Percentiles rank a stretch among this genome's conserved stretches.
phyloP scores from a whole-genome alignment of 2,329 filamentous ascomycete genomes.

The Cladophialophora bantiana region DNA sequence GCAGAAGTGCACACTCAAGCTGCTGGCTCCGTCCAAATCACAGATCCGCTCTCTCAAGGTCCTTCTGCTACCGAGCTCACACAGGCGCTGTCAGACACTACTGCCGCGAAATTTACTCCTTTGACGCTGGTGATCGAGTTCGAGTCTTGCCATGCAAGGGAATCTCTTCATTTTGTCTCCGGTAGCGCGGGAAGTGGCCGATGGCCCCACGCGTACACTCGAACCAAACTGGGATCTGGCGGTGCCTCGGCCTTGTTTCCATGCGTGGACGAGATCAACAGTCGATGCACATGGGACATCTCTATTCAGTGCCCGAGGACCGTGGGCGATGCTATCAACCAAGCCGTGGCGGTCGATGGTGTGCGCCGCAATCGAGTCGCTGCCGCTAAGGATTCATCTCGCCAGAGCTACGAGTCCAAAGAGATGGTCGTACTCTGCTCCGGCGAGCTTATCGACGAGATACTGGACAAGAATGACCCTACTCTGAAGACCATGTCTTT shows the following conservation, averaged over 20 bases:
- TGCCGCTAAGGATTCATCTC: slow-evolving; percentile 25
- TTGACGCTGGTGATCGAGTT: slow-evolving; percentile 77
- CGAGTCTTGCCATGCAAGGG: slow-evolving; percentile 73
- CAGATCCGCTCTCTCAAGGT: slow-evolving; percentile 42
- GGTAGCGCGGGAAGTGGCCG: slow-evolving; percentile 78
- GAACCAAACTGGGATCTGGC: slow-evolving; percentile 78
- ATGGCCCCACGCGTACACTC: slow-evolving; percentile 91
- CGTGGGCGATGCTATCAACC: slow-evolving; percentile 72
- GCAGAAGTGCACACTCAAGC: slow-evolving; percentile 65
- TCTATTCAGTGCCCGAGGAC: slow-evolving; percentile 86
- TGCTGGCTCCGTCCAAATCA: slow-evolving; percentile 55
- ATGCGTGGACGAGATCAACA: slow-evolving; percentile 84
- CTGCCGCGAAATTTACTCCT: slow-evolving; percentile 62
- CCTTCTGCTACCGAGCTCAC: slow-evolving; percentile 47
- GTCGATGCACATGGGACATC: slow-evolving; percentile 85
- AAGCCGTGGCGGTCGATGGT: slow-evolving; percentile 30
- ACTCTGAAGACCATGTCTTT: slow-evolving; percentile 90
- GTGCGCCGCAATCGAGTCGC: slow-evolving; percentile 11
- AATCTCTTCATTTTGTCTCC: slow-evolving; percentile 91
- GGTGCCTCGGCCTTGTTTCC: slow-evolving; percentile 88
- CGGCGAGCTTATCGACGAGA: slow-evolving; percentile 85
- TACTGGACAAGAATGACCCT: slow-evolving; percentile 75
- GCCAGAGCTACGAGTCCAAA: slow-evolving; percentile 35
- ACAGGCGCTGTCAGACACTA: slow-evolving; percentile 48
- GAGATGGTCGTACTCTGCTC: slow-evolving; percentile 93